Conservation (phyloP, 257 asterid species). For the Voacanga thouarsii region DNA sequence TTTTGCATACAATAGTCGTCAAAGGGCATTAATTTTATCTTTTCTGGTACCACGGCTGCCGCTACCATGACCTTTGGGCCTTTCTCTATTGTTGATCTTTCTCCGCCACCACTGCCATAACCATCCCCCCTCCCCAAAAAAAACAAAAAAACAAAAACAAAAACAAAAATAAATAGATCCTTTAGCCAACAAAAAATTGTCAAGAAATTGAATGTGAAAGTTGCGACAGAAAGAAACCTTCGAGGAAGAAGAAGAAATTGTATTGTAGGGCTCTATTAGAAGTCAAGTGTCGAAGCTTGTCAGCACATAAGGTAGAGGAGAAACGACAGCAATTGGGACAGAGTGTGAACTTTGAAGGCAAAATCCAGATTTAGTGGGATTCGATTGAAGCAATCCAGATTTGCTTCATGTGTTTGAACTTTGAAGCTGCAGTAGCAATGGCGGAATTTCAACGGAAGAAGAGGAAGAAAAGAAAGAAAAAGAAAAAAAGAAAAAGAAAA, state of each 20-base stretch:
- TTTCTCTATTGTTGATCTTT: constrained; percentile 37
- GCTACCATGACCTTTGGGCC: constrained; percentile 40
- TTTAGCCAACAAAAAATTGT: not conserved
- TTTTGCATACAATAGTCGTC: constrained; percentile 67
- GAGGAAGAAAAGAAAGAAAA: no score
- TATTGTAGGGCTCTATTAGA: constrained; percentile 41
- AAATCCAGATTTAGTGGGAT: no score
- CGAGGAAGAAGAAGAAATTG: constrained; percentile 19
- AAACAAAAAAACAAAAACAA: not conserved
- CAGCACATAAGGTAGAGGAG: constrained; percentile 24
- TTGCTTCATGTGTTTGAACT: no score
- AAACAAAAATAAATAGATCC: no score
- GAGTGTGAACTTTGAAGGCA: no score
- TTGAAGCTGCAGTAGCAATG: no score
- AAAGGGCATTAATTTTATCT: constrained; percentile 75
- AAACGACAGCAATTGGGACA: constrained; percentile 3
- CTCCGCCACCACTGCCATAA: constrained; percentile 44
- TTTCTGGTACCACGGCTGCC: constrained; percentile 38
- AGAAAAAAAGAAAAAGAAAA: no score
- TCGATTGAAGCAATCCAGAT: no score
- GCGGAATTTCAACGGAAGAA: no score
- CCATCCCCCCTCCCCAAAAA: no score
- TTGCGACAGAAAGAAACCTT: constrained; percentile 30
- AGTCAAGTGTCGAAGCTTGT: constrained; percentile 16
- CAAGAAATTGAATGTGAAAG: not conserved